phyloP scores from a whole-genome alignment of 331 rosid species.

The Malus hybrid region DNA sequence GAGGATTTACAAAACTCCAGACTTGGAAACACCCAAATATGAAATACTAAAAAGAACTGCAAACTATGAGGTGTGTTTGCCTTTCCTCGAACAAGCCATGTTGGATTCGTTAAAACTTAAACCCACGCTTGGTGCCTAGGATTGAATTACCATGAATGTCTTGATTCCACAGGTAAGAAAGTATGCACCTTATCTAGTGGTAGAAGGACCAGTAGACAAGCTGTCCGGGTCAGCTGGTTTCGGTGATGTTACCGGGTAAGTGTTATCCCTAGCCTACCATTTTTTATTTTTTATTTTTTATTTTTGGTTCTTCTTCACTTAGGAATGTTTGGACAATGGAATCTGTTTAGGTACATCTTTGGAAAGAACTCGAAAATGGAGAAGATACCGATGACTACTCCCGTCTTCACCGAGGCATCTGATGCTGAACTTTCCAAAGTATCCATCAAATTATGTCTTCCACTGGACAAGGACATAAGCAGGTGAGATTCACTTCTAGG shows the following conservation, averaged over 20 bases:
- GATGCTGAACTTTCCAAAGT: slow-evolving; percentile 42
- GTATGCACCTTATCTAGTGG: slow-evolving; percentile 60
- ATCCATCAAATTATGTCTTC: slow-evolving; percentile 83
- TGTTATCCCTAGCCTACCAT: not conserved
- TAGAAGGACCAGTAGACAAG: slow-evolving; percentile 67
- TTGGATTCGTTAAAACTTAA: not conserved
- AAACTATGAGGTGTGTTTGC: slow-evolving; percentile 56
- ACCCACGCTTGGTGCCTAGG: not conserved
- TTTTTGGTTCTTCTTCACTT: not conserved
- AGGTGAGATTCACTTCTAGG: slow-evolving; percentile 30
- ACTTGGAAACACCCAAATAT: slow-evolving; percentile 77
- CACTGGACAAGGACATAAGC: slow-evolving; percentile 49
- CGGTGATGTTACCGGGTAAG: slow-evolving; percentile 68
- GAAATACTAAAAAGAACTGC: slow-evolving; percentile 60
- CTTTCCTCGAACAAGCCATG: not conserved
- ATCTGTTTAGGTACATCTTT: slow-evolving; percentile 52
- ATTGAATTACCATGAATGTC: not conserved
- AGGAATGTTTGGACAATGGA: not conserved
- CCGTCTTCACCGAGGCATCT: slow-evolving; percentile 70
- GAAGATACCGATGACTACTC: slow-evolving; percentile 90
- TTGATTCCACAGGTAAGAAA: slow-evolving; percentile 54
- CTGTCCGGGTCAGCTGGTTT: slow-evolving; percentile 72
- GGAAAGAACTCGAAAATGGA: slow-evolving; percentile 65
- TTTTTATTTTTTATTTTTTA: not conserved
- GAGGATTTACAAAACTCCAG: slow-evolving; percentile 78